Evolutionary conservation across 1,139 yeast genomes (phyloP), one percentile per base, ranked within the genome.

Genomic region (Taphrina pruni): DNA sequence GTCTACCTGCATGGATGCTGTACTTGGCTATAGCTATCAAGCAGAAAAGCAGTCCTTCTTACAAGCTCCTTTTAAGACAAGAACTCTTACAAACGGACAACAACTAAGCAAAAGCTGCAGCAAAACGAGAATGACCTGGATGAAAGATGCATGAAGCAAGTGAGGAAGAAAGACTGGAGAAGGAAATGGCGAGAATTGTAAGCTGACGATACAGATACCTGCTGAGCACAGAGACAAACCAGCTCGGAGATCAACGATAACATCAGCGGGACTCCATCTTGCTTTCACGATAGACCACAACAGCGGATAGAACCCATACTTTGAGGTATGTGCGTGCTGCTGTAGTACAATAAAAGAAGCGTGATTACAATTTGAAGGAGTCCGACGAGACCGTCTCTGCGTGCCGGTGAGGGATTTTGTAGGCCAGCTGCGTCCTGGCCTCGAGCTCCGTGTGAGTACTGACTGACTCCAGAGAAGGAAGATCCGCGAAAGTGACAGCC

Each of bases 221-320:
- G 54, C 62, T 43, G 17, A 58, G 62, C 62, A 58, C 62, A 12
- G 62, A 32, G 14, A 58, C 46, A 45, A 26, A 26, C 32, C 32
- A 26, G 62, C 62, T 45, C 51, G 62, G 32, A 58, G 62, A 58
- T 32, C 51, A 58, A 58, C 62, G 62, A 43, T 41, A 41, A 26
- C 62, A 46, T 43, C 54, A 58, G 62, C 60, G 9, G 17, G 54
- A 45, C 8, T 46, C 43, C 35, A 32, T 58, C 62, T 58, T 43
- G 62, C 62, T 58, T 58, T 58, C 62, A 58, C 54, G 62, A 58
- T 58, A 58, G 62, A 58, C 62, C 46, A 58, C 54, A 26, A 38
- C 62, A 45, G 54, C 62, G 46, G 48, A 32, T 52, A 8, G 20
- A 26, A 26, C 4, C 32, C 32, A 26, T 26, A 26, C 32, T 1